Evolutionary conservation across 805 yeast genomes (phyloP), one percentile per base, ranked within the genome.

Genomic region (Saturnispora galanensis): DNA sequence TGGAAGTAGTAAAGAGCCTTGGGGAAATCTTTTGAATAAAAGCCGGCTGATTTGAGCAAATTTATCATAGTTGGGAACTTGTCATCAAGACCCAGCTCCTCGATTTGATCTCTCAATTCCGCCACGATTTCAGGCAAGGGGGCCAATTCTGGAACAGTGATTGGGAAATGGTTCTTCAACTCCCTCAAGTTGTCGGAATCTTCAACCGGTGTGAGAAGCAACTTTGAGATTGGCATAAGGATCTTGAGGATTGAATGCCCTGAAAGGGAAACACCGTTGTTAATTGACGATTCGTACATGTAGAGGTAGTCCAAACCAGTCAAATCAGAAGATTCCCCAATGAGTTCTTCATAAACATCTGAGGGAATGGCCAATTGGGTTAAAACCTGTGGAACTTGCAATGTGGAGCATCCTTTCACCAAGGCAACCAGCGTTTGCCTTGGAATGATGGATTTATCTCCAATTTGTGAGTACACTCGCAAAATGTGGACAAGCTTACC

Each of bases 41-140:
- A 58, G 1, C 59, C 64, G n/a, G 50, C 40, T 1, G 59, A 52
- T 42, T 46, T 50, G 10, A 59, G 21, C 7, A 57, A 38, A 16
- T 45, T 29, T 6, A 53, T 16, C 39, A 51, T 52, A 2, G 50
- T 39, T 11, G 39, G 35, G 10, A 47, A 38, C 4, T 30, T 28
- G n/a, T 45, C 49, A 36, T 54, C 59, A 15, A 54, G 21, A 7
- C 45, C 47, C 15, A 42, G 8, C 12, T 52, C 54, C 31, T 39
- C 40, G 15, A 56, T 52, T 33, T 44, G 48, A 5, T 49, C 42
- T 21, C 53, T 45, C 3, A 57, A 46, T 17, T 47, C 47, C 9
- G 46, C 40, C 6, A 42, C 50, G 8, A 47, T 15, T 18, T 53
- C 51, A 2, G 45, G 33, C 4, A 49, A 16, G 7, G 55, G 35